phyloP scores from a whole-genome alignment of 257 asterid genomes.

The Lavandula angustifolia region DNA sequence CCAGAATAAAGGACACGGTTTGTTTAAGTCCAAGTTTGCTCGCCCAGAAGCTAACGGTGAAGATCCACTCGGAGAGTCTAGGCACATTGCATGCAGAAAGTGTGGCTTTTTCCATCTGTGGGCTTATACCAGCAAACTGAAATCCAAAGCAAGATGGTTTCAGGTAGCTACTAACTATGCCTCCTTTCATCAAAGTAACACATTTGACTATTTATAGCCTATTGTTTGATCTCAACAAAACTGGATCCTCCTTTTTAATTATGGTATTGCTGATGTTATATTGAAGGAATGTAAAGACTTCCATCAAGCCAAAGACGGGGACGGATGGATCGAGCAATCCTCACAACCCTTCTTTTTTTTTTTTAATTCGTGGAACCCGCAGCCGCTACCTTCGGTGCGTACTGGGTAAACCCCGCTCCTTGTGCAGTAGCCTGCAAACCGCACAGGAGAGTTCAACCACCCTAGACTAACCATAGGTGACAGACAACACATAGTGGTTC shows the following conservation, averaged over 20 bases:
- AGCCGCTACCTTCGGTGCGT: too few species aligned
- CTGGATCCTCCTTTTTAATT: conserved; percentile 7
- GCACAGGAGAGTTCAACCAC: too few species aligned
- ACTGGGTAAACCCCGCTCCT: too few species aligned
- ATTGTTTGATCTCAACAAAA: conserved; percentile 6
- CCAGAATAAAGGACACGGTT: conserved; percentile 65
- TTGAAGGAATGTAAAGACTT: conserved; percentile 89
- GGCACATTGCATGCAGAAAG: conserved; percentile 83
- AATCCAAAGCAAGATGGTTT: conserved; percentile 98
- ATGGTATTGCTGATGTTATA: conserved; percentile 25
- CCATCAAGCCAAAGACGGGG: conserved; percentile 96
- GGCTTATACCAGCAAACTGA: conserved; percentile 65
- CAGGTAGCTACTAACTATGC: conserved; percentile 52
- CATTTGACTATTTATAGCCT: too few species aligned
- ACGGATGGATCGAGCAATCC: conserved; percentile 98
- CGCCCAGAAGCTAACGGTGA: conserved; percentile 59
- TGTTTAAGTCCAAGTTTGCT: conserved; percentile 48
- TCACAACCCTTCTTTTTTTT: conserved; percentile 74
- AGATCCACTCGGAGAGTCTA: conserved; percentile 58
- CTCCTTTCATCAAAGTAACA: conserved; percentile 4
- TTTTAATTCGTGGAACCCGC: too few species aligned
- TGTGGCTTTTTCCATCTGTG: conserved; percentile 82
- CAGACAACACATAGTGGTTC: too few species aligned
- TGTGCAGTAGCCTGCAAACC: too few species aligned
- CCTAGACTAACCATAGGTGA: too few species aligned